Evolutionary conservation across 2,329 filamentous ascomycete species (phyloP).

Genomic region (Fusarium luffae): DNA sequence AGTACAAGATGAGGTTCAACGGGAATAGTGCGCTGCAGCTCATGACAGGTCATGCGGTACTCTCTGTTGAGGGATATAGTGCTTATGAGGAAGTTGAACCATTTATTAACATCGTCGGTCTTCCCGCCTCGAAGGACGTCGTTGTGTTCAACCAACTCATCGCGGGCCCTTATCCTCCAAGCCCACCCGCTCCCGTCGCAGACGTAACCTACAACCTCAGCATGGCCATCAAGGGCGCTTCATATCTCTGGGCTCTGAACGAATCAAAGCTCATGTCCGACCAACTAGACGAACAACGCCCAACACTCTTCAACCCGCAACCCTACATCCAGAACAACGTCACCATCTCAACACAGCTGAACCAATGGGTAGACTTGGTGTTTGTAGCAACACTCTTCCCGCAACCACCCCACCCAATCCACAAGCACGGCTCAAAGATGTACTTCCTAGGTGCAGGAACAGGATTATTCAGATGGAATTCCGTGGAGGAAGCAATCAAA

Average conservation of each 20-base stretch:
- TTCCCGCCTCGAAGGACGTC: slow-evolving; percentile 53
- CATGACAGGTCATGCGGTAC: slow-evolving; percentile 62
- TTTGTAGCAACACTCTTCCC: slow-evolving; percentile 56
- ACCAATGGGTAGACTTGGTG: slow-evolving; percentile 68
- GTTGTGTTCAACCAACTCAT: slow-evolving; percentile 56
- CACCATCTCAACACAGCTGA: slow-evolving; percentile 59
- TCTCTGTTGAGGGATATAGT: slow-evolving; percentile 52
- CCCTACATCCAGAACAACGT: slow-evolving; percentile 54
- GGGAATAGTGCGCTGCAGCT: slow-evolving; percentile 63
- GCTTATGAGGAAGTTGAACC: slow-evolving; percentile 47
- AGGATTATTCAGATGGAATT: slow-evolving; percentile 63
- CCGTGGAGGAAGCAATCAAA: slow-evolving; percentile 63
- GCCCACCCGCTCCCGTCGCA: slow-evolving; percentile 54
- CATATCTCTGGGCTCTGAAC: slow-evolving; percentile 66
- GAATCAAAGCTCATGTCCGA: slow-evolving; percentile 55
- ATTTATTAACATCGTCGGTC: slow-evolving; percentile 63
- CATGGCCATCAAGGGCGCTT: slow-evolving; percentile 55
- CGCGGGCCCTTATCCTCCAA: slow-evolving; percentile 61
- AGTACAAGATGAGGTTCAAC: slow-evolving; percentile 66
- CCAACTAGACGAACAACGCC: slow-evolving; percentile 51
- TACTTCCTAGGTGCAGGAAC: slow-evolving; percentile 65
- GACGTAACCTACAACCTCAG: slow-evolving; percentile 59
- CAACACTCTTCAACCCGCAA: slow-evolving; percentile 60
- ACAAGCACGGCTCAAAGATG: slow-evolving; percentile 73
- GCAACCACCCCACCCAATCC: slow-evolving; percentile 67